Conservation (phyloP, 1,284 basidiomycete species). For the Moniliella sp. region DNA sequence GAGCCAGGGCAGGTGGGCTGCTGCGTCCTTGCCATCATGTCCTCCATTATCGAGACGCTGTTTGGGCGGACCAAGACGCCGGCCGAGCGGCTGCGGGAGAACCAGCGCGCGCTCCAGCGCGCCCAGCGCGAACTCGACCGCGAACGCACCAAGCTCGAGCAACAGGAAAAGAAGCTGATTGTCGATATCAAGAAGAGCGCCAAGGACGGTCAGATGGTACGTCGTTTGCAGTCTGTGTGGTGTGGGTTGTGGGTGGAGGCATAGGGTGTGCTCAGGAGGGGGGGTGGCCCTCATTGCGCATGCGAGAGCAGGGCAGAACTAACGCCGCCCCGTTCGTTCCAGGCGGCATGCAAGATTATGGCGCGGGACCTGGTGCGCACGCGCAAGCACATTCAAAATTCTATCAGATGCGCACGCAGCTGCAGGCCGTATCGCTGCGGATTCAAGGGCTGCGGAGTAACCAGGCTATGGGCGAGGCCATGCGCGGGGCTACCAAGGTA, state of each 20-base stretch:
- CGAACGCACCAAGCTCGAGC: conserved; percentile 77
- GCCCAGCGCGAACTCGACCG: conserved; percentile 91
- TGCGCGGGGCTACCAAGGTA: conserved; percentile 82
- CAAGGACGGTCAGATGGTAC: conserved; percentile 78
- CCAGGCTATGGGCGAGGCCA: conserved; percentile 96
- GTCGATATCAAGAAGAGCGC: conserved; percentile 87
- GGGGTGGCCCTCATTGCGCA: too few relatives aligned
- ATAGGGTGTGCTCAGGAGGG: too few relatives aligned
- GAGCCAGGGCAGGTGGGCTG: too few relatives aligned
- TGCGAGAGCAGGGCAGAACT: too few relatives aligned
- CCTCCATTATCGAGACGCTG: conserved; percentile 12
- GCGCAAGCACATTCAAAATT: conserved; percentile 82
- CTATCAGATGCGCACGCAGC: conserved; percentile 91
- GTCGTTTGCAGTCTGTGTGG: too few relatives aligned
- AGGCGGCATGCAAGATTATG: conserved; percentile 67
- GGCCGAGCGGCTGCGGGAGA: conserved; percentile 80
- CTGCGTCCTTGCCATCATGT: conserved; percentile 1
- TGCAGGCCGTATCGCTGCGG: conserved; percentile 81
- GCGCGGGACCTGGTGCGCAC: conserved; percentile 94
- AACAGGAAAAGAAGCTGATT: conserved; percentile 44
- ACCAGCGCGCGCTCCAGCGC: conserved; percentile 81
- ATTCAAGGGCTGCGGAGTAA: conserved; percentile 92
- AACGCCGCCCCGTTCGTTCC: too few relatives aligned
- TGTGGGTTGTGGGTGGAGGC: too few relatives aligned
- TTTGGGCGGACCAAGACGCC: conserved; percentile 85